These are phyloP conservation scores for Helotiales sp. DNA, from an alignment of 2,329 filamentous ascomycete genomes.

Conservation along the genomic window DNA sequence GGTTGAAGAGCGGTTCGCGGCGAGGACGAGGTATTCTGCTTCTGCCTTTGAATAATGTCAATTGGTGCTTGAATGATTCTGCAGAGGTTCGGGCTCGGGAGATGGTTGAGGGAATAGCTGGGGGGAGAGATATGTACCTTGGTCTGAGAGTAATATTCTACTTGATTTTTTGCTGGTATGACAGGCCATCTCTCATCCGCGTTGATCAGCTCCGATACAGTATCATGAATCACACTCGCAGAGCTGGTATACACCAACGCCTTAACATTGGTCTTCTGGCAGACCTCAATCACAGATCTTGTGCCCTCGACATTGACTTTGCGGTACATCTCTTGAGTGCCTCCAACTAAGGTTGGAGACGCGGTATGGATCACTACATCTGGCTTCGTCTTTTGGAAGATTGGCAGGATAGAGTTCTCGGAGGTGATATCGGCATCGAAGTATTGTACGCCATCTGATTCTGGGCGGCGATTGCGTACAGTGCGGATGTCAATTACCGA, in stretches of 20 bases:
- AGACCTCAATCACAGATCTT: constrained; percentile 71
- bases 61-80: background rate
- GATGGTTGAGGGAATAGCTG: background rate
- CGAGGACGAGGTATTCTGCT: constrained; percentile 78
- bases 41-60: constrained; percentile 53
- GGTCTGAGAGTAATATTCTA: constrained; percentile 85
- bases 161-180: constrained; percentile 68
- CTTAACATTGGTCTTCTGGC: constrained; percentile 68
- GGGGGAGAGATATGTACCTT: constrained; percentile 48
- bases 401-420: constrained; percentile 54
- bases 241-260: constrained; percentile 90
- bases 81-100: background rate
- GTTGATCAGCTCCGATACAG: constrained; percentile 68
- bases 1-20: constrained; percentile 63
- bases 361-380: constrained; percentile 92
- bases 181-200: constrained; percentile 82
- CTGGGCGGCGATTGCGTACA: constrained; percentile 62
- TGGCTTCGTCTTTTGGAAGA: constrained; percentile 68
- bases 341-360: constrained; percentile 59
- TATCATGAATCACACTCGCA: constrained; percentile 84
- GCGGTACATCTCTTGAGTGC: constrained; percentile 64
- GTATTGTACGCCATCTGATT: constrained; percentile 60
- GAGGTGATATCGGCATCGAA: constrained; percentile 79
- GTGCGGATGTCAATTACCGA: constrained; percentile 74
- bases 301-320: constrained; percentile 91